Evolutionary conservation across 1,284 basidiomycete species (phyloP), one percentile per base, ranked within the genome.

Genomic region (Trametes sp.): DNA sequence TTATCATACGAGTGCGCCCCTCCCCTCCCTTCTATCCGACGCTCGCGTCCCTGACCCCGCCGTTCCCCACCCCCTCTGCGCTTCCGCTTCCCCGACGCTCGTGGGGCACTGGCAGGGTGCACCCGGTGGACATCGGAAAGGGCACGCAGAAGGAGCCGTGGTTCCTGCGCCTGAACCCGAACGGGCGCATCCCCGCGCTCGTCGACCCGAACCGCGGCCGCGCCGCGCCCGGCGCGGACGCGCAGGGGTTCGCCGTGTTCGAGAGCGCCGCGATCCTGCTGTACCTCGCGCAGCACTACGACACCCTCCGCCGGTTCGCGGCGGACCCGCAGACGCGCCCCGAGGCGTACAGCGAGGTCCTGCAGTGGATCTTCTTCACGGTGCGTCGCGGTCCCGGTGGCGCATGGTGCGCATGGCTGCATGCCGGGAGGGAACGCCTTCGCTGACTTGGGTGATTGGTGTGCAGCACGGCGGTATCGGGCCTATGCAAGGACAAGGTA

Each of bases 311-410:
- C 73, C 80, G 80, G 73, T 82, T 87, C 67, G 78, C 76, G 68
- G 85, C 83, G 73, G 72, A 77, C 69, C 74, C 75, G 6, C 64
- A 70, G 19, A 71, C 76, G 61, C 68, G 74, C 28, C 65, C 76
- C 49, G 64, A 76, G 50, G 74, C 77, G 57, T 73, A 82, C 66
- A 87, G 84, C 69, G 83, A 88, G 74, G 83, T 87, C 74, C 70
- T 90, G 26, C 89, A 90, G 71, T 94, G 92, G 92, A 87, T 93
- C 24, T 91, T 93, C 77, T 94, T 90, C 69, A 80, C 82, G 45
- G 85, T 85, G 69, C 62, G 84, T 70, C 19, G n/a, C n/a, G n/a
- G n/a, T n/a, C n/a, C n/a, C n/a, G n/a, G n/a, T n/a, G n/a, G n/a
- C n/a, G n/a, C n/a, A n/a, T n/a, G n/a, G n/a, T n/a, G n/a, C n/a